phyloP scores from a whole-genome alignment of 306 rosid genomes.

The Prunus davidiana region DNA sequence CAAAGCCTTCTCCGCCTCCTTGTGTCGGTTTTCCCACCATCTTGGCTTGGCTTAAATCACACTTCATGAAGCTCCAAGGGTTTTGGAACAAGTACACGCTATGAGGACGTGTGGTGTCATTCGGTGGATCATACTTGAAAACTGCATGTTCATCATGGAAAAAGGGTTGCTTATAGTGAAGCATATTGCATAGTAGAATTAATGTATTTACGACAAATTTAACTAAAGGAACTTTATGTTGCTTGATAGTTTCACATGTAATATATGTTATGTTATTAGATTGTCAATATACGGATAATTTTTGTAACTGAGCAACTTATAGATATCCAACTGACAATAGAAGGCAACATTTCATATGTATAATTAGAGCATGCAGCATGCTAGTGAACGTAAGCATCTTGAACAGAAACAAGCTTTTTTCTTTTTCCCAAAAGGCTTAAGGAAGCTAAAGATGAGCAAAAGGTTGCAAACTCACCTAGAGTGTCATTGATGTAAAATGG shows the following conservation, averaged over 20 bases:
- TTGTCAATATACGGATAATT: neutral
- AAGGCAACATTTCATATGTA: too few relatives aligned
- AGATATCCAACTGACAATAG: too few relatives aligned
- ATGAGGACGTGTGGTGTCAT: conserved; percentile 38
- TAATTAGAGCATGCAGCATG: too few relatives aligned
- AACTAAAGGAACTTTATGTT: neutral
- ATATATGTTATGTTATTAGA: neutral
- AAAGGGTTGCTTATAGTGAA: neutral
- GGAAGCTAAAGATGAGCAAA: neutral
- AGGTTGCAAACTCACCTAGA: conserved; percentile 34
- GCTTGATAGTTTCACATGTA: neutral
- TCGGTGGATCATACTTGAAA: conserved; percentile 72
- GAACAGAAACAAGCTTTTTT: too few relatives aligned
- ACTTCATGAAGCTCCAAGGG: conserved; percentile 40
- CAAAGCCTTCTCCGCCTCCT: conserved; percentile 57
- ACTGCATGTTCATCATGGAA: conserved; percentile 30
- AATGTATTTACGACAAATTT: neutral
- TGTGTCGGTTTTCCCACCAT: conserved; percentile 36
- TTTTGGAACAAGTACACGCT: conserved; percentile 53
- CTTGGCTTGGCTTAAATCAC: conserved; percentile 47
- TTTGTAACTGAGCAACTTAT: too few relatives aligned
- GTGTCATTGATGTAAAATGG: conserved; percentile 62
- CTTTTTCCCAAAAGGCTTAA: too few relatives aligned
- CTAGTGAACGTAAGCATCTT: too few relatives aligned
- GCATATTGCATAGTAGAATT: too few relatives aligned